phyloP scores from a whole-genome alignment of 148 eudicot species.

The Rhododendron ferrugineum region DNA sequence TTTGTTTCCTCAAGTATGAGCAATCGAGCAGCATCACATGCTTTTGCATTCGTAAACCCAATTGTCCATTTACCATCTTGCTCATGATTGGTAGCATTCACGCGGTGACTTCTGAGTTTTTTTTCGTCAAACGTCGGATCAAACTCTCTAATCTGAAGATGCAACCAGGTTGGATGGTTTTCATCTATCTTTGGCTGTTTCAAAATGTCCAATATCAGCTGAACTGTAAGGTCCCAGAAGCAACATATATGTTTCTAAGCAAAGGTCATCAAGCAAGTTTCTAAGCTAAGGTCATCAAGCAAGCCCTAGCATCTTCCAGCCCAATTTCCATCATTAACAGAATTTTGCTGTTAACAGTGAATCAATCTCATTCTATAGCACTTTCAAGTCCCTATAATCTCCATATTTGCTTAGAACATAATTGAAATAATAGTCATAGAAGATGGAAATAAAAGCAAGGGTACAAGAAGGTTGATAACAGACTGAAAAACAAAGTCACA shows the following conservation, averaged over 20 bases:
- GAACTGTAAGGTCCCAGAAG: not conserved
- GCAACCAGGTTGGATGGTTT: slow-evolving; percentile 40
- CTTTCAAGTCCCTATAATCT: slow-evolving; percentile 1
- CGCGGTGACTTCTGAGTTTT: slow-evolving; percentile 15
- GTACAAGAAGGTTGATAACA: not conserved
- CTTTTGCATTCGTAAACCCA: slow-evolving; percentile 38
- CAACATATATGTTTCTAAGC: not conserved
- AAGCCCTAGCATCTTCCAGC: not conserved
- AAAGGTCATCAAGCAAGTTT: not conserved
- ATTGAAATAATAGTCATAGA: not conserved
- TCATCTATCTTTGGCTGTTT: slow-evolving; percentile 43
- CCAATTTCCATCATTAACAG: not conserved
- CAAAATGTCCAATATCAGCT: not conserved
- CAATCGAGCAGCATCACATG: slow-evolving; percentile 37
- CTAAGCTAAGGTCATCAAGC: not conserved
- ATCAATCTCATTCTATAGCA: not conserved
- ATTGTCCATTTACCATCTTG: slow-evolving; percentile 47
- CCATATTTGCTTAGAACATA: not conserved
- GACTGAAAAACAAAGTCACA: not conserved
- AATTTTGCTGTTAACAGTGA: not conserved
- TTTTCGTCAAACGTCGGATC: slow-evolving; percentile 21
- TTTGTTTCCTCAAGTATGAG: slow-evolving; percentile 38
- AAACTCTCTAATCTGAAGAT: slow-evolving; percentile 38
- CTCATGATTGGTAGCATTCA: slow-evolving; percentile 18
- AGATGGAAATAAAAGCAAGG: not conserved